A percentile compares a stretch with the other conserved stretches of the same genome.
Evolutionary conservation across 2,329 filamentous ascomycete species (phyloP).

Genomic region (Aureobasidium sp.): DNA sequence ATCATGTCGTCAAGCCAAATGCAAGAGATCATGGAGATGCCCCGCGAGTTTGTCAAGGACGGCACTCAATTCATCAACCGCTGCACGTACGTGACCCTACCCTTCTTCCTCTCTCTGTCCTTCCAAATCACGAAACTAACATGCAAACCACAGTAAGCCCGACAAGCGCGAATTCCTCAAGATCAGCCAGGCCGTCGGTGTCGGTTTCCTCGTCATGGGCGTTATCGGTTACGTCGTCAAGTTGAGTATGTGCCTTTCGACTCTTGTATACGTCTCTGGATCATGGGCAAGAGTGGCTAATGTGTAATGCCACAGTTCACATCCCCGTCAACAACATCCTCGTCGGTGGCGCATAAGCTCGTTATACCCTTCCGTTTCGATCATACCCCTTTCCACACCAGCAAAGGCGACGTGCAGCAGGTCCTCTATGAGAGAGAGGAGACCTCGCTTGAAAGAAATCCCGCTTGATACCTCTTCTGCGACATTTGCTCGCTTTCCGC

Average conservation of each 20-base stretch:
- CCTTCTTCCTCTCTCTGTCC: background rate
- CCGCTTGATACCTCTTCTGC: background rate
- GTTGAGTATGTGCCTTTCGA: conserved; percentile 44
- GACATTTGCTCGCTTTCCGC: background rate
- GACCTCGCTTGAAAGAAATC: background rate
- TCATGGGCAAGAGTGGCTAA: background rate
- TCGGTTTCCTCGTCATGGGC: conserved; percentile 63
- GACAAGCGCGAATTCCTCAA: conserved; percentile 51
- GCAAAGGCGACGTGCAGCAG: background rate
- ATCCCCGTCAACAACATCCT: conserved; percentile 64
- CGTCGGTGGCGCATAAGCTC: conserved; percentile 53
- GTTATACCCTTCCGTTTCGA: background rate
- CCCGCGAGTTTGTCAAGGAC: conserved; percentile 29
- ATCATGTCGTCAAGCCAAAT: conserved; percentile 9
- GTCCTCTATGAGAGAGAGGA: background rate
- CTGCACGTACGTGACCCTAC: conserved; percentile 31
- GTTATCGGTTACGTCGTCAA: conserved; percentile 63
- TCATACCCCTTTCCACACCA: background rate
- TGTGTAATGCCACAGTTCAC: conserved; percentile 41
- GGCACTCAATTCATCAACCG: conserved; percentile 42
- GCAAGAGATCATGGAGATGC: conserved; percentile 11
- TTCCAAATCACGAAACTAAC: background rate
- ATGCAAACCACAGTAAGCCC: conserved; percentile 19
- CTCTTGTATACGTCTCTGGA: background rate
- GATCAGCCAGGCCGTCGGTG: conserved; percentile 57